These are phyloP conservation scores for Sclerotinia glacialis DNA, from an alignment of 2,329 filamentous ascomycete species.

Conservation along the genomic window DNA sequence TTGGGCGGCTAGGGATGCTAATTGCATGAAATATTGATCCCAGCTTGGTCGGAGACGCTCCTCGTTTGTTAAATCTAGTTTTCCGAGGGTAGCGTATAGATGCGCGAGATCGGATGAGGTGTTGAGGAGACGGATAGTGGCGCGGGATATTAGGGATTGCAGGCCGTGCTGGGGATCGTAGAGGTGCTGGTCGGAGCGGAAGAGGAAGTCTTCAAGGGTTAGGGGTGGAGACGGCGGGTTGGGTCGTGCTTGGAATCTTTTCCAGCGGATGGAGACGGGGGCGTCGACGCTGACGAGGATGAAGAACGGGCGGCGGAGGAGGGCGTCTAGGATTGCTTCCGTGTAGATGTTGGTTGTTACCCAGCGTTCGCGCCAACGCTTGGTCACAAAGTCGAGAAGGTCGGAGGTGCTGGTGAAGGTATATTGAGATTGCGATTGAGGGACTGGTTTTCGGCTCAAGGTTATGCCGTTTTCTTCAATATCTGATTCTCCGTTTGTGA, in stretches of 20 bases:
- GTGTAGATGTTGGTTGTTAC: conserved; percentile 81
- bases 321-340: conserved; percentile 68
- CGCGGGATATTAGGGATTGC: conserved; percentile 74
- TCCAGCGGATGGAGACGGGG: conserved; percentile 79
- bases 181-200: conserved; percentile 67
- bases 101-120: conserved; percentile 68
- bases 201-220: conserved; percentile 55
- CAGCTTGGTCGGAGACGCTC: conserved; percentile 82
- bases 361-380: conserved; percentile 77
- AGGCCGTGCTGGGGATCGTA: conserved; percentile 66
- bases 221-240: conserved; percentile 18
- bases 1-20: conserved; percentile 87
- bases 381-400: conserved; percentile 82
- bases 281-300: conserved; percentile 89
- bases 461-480: conserved; percentile 7
- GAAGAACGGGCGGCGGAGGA: conserved; percentile 84
- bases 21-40: conserved; percentile 97
- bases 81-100: conserved; percentile 68
- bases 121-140: conserved; percentile 84
- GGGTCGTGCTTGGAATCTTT: conserved; percentile 63
- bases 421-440: conserved; percentile 29
- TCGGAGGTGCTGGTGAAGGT: conserved; percentile 61
- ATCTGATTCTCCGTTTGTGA: conserved; percentile 15
- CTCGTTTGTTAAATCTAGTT: conserved; percentile 73
- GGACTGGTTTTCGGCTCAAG: conserved; percentile 17